Evolutionary conservation across 2,329 filamentous ascomycete species (phyloP).

Genomic region (Ophiosphaerella narmari): DNA sequence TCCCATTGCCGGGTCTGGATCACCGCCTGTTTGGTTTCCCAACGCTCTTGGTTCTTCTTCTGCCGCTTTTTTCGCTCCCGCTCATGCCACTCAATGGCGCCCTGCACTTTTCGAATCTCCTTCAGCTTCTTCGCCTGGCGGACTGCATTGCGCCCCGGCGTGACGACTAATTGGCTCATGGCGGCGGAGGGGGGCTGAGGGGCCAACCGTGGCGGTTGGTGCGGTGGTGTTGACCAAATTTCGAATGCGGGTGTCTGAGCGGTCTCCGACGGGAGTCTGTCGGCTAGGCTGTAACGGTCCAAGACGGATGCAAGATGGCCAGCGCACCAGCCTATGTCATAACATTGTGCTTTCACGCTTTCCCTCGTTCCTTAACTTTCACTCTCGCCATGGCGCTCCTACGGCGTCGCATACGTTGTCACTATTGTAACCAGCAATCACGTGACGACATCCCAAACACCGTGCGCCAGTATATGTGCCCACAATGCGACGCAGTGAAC

Average conservation of each 20-base stretch:
- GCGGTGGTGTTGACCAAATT: slow-evolving; percentile 13
- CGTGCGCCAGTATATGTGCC: slow-evolving; percentile 39
- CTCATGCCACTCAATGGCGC: slow-evolving; percentile 39
- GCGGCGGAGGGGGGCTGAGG: slow-evolving; percentile 57
- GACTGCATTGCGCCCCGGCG: slow-evolving; percentile 29
- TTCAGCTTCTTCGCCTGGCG: slow-evolving; percentile 38
- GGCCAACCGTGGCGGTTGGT: background rate
- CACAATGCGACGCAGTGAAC: slow-evolving; percentile 82
- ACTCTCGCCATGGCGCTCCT: slow-evolving; percentile 36
- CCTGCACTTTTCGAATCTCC: slow-evolving; percentile 51
- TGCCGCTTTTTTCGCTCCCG: slow-evolving; percentile 29
- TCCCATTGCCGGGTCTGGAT: slow-evolving; percentile 25
- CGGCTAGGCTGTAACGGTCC: background rate
- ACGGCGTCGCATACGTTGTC: slow-evolving; percentile 42
- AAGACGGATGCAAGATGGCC: background rate
- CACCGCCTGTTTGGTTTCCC: slow-evolving; percentile 32
- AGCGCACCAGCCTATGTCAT: slow-evolving; percentile 12
- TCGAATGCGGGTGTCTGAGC: slow-evolving; percentile 19
- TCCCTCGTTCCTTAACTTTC: slow-evolving; percentile 1
- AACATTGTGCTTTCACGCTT: background rate
- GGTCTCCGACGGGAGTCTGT: slow-evolving; percentile 19
- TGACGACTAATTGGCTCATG: slow-evolving; percentile 32
- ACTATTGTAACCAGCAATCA: slow-evolving; percentile 38
- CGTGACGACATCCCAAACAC: slow-evolving; percentile 26
- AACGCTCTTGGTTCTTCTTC: slow-evolving; percentile 30